Percentiles rank a stretch among this genome's conserved stretches.
Evolutionary conservation across 352 stramenopile genomes (phyloP).

Genomic region (Thalassiosira delicatula): DNA sequence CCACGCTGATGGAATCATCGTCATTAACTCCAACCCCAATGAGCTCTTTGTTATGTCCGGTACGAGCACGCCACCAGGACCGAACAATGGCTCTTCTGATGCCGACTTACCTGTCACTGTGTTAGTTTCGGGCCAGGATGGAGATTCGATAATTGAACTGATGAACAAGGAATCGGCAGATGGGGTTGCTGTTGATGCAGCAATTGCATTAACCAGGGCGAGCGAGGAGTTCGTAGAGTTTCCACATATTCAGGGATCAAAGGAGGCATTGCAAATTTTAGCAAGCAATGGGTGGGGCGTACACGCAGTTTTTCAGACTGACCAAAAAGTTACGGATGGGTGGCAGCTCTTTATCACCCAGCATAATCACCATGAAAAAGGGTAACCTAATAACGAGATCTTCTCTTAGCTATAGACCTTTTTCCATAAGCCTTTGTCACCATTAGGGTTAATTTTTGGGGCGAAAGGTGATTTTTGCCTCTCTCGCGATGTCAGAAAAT

Average conservation of each 20-base stretch:
- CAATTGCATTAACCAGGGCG: conserved; percentile 32
- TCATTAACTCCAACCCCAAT: conserved; percentile 73
- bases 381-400: no score
- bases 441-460: conserved; percentile 17
- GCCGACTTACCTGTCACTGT: conserved; percentile 69
- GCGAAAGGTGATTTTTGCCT: no score
- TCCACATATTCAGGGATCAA: conserved; percentile 59
- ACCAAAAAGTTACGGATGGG: background rate
- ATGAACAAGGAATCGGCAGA: conserved; percentile 39
- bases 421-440: no score
- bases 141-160: conserved; percentile 56
- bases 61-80: conserved; percentile 7
- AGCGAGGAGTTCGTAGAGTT: conserved; percentile 44
- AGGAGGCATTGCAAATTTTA: conserved; percentile 66
- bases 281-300: conserved; percentile 49
- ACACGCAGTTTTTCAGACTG: conserved; percentile 17
- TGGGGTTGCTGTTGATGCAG: conserved; percentile 28
- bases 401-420: no score
- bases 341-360: conserved; percentile 55
- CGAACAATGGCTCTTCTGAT: conserved; percentile 12
- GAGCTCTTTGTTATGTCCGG: conserved; percentile 83
- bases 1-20: conserved; percentile 68
- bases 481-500: no score
- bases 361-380: conserved; percentile 21
- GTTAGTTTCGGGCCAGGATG: conserved; percentile 71